Percentiles rank a stretch among this genome's conserved stretches.
These are phyloP conservation scores for Verticillium klebahnii DNA, from an alignment of 2,329 filamentous ascomycete genomes.

Conservation along the genomic window DNA sequence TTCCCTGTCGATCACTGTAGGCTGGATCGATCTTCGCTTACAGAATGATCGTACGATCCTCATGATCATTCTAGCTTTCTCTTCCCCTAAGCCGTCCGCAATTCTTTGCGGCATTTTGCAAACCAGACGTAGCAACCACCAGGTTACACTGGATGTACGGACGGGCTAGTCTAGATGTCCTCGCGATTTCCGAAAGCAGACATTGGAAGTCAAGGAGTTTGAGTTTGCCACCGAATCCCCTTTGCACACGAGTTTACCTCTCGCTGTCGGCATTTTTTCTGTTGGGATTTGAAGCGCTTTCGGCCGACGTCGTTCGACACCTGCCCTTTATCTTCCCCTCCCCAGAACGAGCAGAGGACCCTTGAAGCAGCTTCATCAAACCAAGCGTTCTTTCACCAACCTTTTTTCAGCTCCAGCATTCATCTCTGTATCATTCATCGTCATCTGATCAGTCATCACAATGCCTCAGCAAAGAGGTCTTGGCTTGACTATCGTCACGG, in stretches of 20 bases:
- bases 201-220: neutral
- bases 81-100: neutral
- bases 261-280: neutral
- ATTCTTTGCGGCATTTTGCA: neutral
- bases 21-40: neutral
- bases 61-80: neutral
- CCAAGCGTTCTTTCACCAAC: neutral
- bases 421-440: neutral
- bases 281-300: neutral
- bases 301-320: neutral
- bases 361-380: neutral
- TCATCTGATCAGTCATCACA: neutral
- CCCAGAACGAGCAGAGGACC: neutral
- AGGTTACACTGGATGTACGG: neutral
- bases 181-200: neutral
- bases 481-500: neutral
- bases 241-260: neutral
- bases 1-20: neutral
- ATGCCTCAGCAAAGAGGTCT: neutral
- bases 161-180: neutral
- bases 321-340: neutral
- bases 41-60: neutral
- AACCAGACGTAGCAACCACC: neutral
- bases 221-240: neutral
- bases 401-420: neutral